A percentile compares a stretch with the other conserved stretches of the same genome.
These are phyloP conservation scores for Penicillium sp. DNA, from an alignment of 2,329 filamentous ascomycete species.

Conservation along the genomic window DNA sequence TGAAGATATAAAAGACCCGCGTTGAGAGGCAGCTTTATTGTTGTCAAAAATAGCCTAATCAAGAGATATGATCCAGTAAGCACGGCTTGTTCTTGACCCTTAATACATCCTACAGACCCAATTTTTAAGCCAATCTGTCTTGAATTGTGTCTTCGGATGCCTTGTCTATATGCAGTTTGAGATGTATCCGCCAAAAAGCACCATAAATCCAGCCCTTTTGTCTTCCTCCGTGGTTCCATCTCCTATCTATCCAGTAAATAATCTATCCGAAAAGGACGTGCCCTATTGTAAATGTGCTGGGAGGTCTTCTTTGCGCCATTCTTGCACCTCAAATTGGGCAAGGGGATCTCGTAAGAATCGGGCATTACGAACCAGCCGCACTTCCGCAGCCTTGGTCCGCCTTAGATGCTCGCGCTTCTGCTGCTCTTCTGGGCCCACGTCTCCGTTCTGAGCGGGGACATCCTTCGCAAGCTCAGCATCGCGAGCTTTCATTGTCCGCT, in stretches of 20 bases:
- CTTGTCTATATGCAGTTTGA: slow-evolving; percentile 15
- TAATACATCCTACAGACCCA: too few species aligned
- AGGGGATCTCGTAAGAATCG: slow-evolving; percentile 67
- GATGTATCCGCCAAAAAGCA: neutral
- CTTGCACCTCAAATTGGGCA: slow-evolving; percentile 62
- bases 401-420: slow-evolving; percentile 66
- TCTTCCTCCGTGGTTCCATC: too few species aligned
- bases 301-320: slow-evolving; percentile 37
- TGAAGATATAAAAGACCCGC: too few species aligned
- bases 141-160: slow-evolving; percentile 6
- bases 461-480: slow-evolving; percentile 60
- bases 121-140: neutral
- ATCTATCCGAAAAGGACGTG: neutral
- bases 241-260: neutral
- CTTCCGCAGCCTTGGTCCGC: slow-evolving; percentile 81
- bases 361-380: slow-evolving; percentile 77
- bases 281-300: slow-evolving; percentile 23
- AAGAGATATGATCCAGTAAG: too few species aligned
- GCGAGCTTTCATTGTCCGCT: slow-evolving; percentile 66
- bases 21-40: too few species aligned
- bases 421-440: slow-evolving; percentile 47
- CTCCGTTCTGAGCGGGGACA: slow-evolving; percentile 23
- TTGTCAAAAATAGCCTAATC: too few species aligned
- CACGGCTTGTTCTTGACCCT: too few species aligned
- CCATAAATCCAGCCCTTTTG: too few species aligned